Conservation (phyloP, 169 alveolate genomes). For the Cryptosporidium baileyi region DNA sequence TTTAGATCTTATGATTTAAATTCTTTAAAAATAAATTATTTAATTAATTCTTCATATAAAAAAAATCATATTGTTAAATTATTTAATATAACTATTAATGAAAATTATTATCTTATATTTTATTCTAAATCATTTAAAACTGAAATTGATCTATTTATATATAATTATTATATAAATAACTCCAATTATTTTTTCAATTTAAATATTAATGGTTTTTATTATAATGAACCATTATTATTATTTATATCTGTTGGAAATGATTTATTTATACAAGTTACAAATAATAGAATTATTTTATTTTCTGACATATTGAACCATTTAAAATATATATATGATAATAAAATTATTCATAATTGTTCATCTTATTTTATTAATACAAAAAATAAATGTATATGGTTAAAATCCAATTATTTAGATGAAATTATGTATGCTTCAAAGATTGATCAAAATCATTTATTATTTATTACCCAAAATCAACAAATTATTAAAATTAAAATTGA, state of each 20-base stretch:
- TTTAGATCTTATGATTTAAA: neutral
- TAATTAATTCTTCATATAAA: neutral
- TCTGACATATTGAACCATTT: neutral
- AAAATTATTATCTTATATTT: neutral
- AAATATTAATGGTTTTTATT: neutral
- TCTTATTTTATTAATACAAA: no score
- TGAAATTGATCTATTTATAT: neutral
- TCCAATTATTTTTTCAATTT: neutral
- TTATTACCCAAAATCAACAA: conserved; percentile 7
- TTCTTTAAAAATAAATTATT: neutral
- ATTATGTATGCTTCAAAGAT: neutral
- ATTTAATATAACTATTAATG: neutral
- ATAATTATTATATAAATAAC: neutral
- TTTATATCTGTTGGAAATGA: neutral
- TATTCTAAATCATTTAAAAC: neutral
- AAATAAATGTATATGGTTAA: neutral
- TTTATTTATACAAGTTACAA: conserved; percentile 4
- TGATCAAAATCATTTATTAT: neutral
- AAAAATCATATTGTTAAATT: neutral
- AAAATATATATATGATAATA: no score
- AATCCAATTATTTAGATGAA: neutral
- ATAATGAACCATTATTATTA: neutral
- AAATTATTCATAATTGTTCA: no score
- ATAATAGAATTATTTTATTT: neutral
- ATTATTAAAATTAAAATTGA: neutral